These are phyloP conservation scores for Fusarium xylarioides DNA, from an alignment of 2,329 filamentous ascomycete genomes.

Conservation along the genomic window DNA sequence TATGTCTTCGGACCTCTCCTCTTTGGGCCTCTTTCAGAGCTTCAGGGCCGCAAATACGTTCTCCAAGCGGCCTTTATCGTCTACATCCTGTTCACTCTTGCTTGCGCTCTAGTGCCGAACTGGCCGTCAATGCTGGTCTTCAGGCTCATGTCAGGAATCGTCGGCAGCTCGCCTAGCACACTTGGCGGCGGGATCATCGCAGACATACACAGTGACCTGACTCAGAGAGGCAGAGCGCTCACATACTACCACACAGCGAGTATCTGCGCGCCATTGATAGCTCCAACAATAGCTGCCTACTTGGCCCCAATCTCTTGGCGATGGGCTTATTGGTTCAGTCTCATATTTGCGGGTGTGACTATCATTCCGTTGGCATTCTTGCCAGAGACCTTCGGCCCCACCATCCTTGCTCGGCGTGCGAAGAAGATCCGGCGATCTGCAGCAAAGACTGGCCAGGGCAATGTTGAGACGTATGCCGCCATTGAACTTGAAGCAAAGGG, in stretches of 20 bases:
- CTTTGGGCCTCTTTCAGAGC: slow-evolving; percentile 54
- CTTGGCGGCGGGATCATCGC: slow-evolving; percentile 56
- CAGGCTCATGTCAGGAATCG: slow-evolving; percentile 52
- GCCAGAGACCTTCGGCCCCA: slow-evolving; percentile 31
- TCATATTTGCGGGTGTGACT: slow-evolving; percentile 40
- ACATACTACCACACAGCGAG: slow-evolving; percentile 50
- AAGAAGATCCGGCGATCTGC: neutral
- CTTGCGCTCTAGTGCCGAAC: slow-evolving; percentile 52
- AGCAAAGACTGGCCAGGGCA: neutral
- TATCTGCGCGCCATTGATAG: slow-evolving; percentile 52
- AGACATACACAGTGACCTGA: slow-evolving; percentile 53
- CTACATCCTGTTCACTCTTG: slow-evolving; percentile 52
- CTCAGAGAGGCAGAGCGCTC: slow-evolving; percentile 46
- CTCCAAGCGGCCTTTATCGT: slow-evolving; percentile 60
- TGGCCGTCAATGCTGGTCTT: slow-evolving; percentile 55
- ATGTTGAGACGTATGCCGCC: neutral
- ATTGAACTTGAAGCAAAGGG: neutral
- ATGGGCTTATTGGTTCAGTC: slow-evolving; percentile 53
- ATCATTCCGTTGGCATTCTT: slow-evolving; percentile 40
- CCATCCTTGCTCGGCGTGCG: slow-evolving; percentile 7
- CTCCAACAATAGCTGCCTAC: slow-evolving; percentile 56
- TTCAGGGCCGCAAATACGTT: slow-evolving; percentile 50
- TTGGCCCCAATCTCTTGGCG: slow-evolving; percentile 52
- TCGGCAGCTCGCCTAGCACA: slow-evolving; percentile 52
- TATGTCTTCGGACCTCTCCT: slow-evolving; percentile 49